phyloP scores from a whole-genome alignment of 768 basidiomycete genomes.

The Suillus discolor region DNA sequence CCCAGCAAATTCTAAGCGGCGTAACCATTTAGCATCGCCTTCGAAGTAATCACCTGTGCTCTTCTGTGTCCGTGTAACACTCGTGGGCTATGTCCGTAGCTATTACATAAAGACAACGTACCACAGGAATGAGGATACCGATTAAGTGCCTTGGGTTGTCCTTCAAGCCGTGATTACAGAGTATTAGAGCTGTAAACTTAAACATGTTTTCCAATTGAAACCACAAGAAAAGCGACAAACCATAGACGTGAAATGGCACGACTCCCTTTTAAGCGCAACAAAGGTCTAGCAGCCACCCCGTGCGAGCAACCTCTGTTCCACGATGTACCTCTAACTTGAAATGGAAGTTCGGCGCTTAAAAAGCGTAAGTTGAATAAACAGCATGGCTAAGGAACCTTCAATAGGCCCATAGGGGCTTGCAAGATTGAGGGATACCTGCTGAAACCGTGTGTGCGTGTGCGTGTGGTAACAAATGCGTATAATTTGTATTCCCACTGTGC shows the following conservation, averaged over 20 bases:
- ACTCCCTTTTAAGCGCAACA: background rate
- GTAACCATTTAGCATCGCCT: background rate
- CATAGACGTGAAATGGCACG: background rate
- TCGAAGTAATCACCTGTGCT: background rate
- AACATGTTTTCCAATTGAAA: background rate
- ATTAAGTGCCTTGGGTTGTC: background rate
- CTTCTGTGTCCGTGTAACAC: background rate
- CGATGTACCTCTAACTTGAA: background rate
- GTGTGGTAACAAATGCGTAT: slow-evolving; percentile 47
- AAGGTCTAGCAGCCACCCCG: background rate
- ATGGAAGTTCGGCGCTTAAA: background rate
- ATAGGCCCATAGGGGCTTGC: slow-evolving; percentile 42
- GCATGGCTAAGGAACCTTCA: slow-evolving; percentile 4
- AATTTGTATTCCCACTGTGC: background rate
- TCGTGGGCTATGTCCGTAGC: background rate
- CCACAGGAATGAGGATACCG: background rate
- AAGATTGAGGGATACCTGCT: slow-evolving; percentile 67
- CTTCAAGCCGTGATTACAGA: background rate
- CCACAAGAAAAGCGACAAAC: background rate
- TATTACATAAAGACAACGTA: background rate
- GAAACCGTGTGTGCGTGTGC: slow-evolving; percentile 61
- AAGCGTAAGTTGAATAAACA: slow-evolving; percentile 17
- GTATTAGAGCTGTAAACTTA: background rate
- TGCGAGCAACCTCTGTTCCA: background rate
- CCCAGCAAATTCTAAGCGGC: background rate